Conservation (phyloP, 78 protist genomes). For the Diacronema lutheri region DNA sequence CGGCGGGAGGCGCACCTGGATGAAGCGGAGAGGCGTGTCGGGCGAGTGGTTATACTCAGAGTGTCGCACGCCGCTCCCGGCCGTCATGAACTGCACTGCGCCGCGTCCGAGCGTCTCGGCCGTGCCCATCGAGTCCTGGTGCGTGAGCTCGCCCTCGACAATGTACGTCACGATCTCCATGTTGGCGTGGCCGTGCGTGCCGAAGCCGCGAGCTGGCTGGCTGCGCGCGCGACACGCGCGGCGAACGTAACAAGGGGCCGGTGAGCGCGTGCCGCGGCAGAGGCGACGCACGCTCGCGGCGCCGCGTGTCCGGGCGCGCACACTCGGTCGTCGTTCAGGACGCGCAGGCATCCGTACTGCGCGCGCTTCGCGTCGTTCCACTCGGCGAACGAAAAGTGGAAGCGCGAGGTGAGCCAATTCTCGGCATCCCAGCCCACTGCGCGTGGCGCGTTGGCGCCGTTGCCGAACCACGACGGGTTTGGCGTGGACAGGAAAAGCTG, state of each 20-base stretch:
- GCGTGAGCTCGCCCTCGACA: slow-evolving; percentile 62
- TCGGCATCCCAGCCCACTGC: no score
- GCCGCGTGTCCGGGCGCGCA: no score
- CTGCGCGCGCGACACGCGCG: no score
- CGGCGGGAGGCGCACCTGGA: no score
- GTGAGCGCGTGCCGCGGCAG: no score
- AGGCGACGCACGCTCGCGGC: no score
- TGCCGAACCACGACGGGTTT: no score
- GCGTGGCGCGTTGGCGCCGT: no score
- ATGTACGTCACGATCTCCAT: slow-evolving; percentile 66
- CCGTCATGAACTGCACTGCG: slow-evolving; percentile 55
- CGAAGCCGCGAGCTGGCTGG: slow-evolving; percentile 57
- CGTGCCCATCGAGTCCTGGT: slow-evolving; percentile 56
- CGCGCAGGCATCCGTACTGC: slow-evolving; percentile 61
- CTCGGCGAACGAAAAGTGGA: slow-evolving; percentile 66
- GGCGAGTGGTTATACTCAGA: slow-evolving; percentile 37
- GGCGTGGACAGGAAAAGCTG: no score
- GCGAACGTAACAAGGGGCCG: no score
- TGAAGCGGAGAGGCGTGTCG: slow-evolving; percentile 42
- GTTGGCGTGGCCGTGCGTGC: slow-evolving; percentile 59
- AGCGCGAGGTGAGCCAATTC: slow-evolving; percentile 14
- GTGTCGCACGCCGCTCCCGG: slow-evolving; percentile 72
- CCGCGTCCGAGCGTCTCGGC: slow-evolving; percentile 67
- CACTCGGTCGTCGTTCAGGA: slow-evolving; percentile 69
- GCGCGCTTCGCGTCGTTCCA: slow-evolving; percentile 4